Evolutionary conservation across 179 eudicot species (phyloP).

Genomic region (Pouteria campechiana): DNA sequence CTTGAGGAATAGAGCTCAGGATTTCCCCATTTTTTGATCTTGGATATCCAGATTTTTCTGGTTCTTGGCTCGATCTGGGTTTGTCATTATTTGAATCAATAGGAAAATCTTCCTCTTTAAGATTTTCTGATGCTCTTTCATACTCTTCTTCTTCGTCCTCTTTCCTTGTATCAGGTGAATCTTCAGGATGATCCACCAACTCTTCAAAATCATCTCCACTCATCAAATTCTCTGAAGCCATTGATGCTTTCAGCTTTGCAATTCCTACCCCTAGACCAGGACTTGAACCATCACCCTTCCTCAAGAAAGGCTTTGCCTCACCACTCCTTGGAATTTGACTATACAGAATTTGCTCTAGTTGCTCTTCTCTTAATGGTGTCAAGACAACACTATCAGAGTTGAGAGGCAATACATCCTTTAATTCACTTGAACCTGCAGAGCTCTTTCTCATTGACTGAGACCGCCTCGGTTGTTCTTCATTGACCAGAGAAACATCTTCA

Average conservation of each 20-base stretch:
- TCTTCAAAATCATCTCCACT: conserved; percentile 33
- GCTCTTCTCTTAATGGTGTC: conserved; percentile 35
- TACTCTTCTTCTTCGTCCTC: conserved; percentile 32
- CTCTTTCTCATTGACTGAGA: conserved; percentile 44
- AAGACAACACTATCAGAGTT: conserved; percentile 35
- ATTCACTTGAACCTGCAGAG: conserved; percentile 35
- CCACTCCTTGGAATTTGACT: conserved; percentile 18
- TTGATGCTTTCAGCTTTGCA: conserved; percentile 28
- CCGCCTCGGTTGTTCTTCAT: conserved; percentile 58
- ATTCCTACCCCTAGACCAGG: conserved; percentile 21
- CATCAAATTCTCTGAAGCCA: conserved; percentile 20
- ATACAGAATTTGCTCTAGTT: conserved; percentile 18
- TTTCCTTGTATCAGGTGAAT: conserved; percentile 22
- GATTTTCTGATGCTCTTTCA: conserved; percentile 29
- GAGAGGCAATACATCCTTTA: conserved; percentile 31
- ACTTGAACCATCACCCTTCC: conserved; percentile 42
- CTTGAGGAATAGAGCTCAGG: conserved; percentile 33
- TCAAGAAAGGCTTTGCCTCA: conserved; percentile 37
- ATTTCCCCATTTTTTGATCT: conserved; percentile 46
- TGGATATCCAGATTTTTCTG: conserved; percentile 37
- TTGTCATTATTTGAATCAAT: conserved; percentile 28
- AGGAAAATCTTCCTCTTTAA: conserved; percentile 17
- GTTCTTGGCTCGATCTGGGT: conserved; percentile 33
- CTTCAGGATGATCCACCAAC: conserved; percentile 31
- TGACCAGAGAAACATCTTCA: conserved; percentile 38